phyloP scores from a whole-genome alignment of 306 rosid genomes.

The Gastrolobium bilobum region DNA sequence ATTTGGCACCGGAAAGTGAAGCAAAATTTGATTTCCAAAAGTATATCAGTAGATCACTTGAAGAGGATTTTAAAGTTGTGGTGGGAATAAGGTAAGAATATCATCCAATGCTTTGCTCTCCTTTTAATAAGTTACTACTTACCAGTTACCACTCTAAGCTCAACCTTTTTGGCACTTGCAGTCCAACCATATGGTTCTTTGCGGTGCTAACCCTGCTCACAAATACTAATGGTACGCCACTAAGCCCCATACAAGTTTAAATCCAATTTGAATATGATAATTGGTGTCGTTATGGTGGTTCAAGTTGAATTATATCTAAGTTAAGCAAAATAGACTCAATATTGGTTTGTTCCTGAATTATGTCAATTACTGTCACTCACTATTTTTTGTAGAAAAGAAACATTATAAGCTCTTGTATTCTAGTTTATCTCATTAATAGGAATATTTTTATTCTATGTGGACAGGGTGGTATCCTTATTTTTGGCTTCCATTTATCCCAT shows the following conservation, averaged over 20 bases:
- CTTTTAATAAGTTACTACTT: conserved; percentile 29
- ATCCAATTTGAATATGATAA: not conserved
- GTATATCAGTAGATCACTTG: conserved; percentile 76
- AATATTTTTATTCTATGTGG: conserved; percentile 24
- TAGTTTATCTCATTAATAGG: not conserved
- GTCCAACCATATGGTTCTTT: conserved; percentile 76
- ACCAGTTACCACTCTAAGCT: conserved; percentile 1
- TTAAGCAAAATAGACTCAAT: not conserved
- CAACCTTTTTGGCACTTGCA: conserved; percentile 51
- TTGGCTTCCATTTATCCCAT: conserved; percentile 81
- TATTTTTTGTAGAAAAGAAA: conserved; percentile 9
- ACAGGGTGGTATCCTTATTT: conserved; percentile 74
- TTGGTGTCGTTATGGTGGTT: not conserved
- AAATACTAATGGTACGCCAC: conserved; percentile 56
- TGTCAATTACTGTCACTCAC: not conserved
- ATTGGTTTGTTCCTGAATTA: not conserved
- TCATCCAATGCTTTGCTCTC: not conserved
- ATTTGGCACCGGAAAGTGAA: conserved; percentile 71
- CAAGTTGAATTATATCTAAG: not conserved
- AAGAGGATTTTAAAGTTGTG: conserved; percentile 75
- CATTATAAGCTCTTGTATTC: not conserved
- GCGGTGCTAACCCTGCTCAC: conserved; percentile 69
- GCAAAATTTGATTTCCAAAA: conserved; percentile 70
- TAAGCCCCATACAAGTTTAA: conserved; percentile 38
- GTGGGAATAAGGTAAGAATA: conserved; percentile 74